Conservation (phyloP, 176 grass and related monocot species). For the Musa acuminata region DNA sequence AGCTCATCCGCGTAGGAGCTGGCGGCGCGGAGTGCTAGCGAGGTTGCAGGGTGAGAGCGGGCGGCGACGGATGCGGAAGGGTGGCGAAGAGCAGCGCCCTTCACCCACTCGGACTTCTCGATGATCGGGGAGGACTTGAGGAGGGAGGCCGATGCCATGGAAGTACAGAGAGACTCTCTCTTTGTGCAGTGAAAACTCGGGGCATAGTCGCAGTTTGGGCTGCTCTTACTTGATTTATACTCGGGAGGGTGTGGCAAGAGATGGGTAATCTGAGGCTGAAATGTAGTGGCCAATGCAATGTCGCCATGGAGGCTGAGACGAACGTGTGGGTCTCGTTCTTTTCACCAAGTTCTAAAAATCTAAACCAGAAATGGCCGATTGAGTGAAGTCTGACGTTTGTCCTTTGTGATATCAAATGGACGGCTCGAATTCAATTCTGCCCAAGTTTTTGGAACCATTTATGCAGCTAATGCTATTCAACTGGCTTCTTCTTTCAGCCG, state of each 20-base stretch:
- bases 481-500: too few species aligned
- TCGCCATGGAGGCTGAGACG: constrained; percentile 4
- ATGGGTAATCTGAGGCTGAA: constrained; percentile 26
- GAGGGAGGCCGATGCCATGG: constrained; percentile 34
- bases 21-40: constrained; percentile 18
- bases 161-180: background rate
- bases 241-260: background rate
- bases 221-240: background rate
- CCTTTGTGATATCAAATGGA: too few species aligned
- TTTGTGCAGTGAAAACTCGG: background rate
- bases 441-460: too few species aligned
- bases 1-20: constrained; percentile 18
- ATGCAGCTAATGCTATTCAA: too few species aligned
- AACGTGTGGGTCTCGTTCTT: background rate
- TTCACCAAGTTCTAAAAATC: background rate
- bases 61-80: background rate
- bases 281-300: constrained; percentile 22
- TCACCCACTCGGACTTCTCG: constrained; percentile 22
- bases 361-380: background rate
- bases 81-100: constrained; percentile 15
- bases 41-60: background rate
- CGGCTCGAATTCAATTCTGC: too few species aligned
- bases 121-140: constrained; percentile 30
- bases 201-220: background rate
- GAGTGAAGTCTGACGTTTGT: too few species aligned